Percentiles rank a stretch among this genome's conserved stretches.
Conservation (phyloP, 441 rosid species). For the Biscutella laevigata region DNA sequence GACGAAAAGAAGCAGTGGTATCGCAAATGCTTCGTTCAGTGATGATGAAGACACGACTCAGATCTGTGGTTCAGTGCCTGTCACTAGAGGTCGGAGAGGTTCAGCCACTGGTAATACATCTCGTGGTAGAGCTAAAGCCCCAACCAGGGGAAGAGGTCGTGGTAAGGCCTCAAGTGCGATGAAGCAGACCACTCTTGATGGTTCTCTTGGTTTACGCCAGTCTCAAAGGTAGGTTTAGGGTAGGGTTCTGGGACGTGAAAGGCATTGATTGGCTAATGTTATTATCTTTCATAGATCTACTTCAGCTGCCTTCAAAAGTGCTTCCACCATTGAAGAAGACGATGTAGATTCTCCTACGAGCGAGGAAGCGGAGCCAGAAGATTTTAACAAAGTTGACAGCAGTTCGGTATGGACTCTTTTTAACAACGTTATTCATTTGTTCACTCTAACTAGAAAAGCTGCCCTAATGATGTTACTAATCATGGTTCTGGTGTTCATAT, state of each 20-base stretch:
- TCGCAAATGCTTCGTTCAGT: slow-evolving; percentile 62
- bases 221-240: slow-evolving; percentile 51
- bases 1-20: slow-evolving; percentile 40
- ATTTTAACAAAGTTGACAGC: slow-evolving; percentile 38
- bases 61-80: slow-evolving; percentile 37
- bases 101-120: slow-evolving; percentile 34
- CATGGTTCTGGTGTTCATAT: slow-evolving; percentile 14
- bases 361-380: slow-evolving; percentile 49
- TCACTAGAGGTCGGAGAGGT: slow-evolving; percentile 56
- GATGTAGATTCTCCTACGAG: slow-evolving; percentile 75
- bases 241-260: not conserved
- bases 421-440: not conserved
- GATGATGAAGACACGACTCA: slow-evolving; percentile 77
- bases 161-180: slow-evolving; percentile 50
- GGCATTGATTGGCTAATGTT: slow-evolving; percentile 11
- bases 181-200: slow-evolving; percentile 88
- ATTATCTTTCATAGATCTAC: slow-evolving; percentile 44
- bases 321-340: slow-evolving; percentile 44
- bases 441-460: not conserved
- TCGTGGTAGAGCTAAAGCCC: slow-evolving; percentile 50
- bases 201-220: slow-evolving; percentile 56
- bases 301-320: slow-evolving; percentile 46
- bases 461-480: too few species aligned
- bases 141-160: slow-evolving; percentile 82
- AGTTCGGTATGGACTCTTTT: slow-evolving; percentile 48